phyloP scores from a whole-genome alignment of 1,139 yeast genomes.

The Candida sanyaensis region DNA sequence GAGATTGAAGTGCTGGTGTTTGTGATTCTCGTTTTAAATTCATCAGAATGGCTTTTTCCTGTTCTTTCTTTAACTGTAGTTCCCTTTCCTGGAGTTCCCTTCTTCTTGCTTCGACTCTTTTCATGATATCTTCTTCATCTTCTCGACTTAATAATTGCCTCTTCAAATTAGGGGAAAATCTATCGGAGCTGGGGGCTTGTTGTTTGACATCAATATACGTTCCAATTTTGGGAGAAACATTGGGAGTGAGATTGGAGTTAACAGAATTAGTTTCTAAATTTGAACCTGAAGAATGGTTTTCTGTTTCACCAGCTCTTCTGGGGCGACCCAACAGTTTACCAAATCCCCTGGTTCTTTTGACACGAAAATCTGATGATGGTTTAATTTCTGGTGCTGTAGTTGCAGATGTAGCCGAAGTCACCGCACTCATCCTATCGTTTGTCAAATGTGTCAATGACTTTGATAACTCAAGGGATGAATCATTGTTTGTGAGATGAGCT shows the following conservation, averaged over 20 bases:
- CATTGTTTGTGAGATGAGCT: slow-evolving; percentile 30
- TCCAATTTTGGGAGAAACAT: not conserved
- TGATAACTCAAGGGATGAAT: slow-evolving; percentile 4
- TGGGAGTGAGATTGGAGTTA: not conserved
- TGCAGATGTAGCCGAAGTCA: slow-evolving; percentile 6
- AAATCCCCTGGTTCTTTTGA: slow-evolving; percentile 34
- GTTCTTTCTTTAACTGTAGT: not conserved
- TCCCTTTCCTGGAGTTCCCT: slow-evolving; percentile 4
- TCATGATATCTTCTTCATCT: slow-evolving; percentile 28
- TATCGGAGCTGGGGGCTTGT: slow-evolving; percentile 16
- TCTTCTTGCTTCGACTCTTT: slow-evolving; percentile 22
- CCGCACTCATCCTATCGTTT: slow-evolving; percentile 8
- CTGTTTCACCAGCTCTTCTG: slow-evolving; percentile 29
- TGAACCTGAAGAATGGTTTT: slow-evolving; percentile 3
- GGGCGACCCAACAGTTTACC: slow-evolving; percentile 45
- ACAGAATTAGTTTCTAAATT: not conserved
- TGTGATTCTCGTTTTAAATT: not conserved
- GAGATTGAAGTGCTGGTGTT: slow-evolving; percentile 6
- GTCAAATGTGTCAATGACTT: slow-evolving; percentile 6
- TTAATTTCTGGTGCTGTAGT: slow-evolving; percentile 5
- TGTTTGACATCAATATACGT: slow-evolving; percentile 10
- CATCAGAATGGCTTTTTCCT: slow-evolving; percentile 2
- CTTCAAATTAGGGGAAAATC: slow-evolving; percentile 17
- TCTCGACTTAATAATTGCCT: slow-evolving; percentile 14
- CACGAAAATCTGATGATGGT: not conserved